Percentiles rank a stretch among this genome's conserved stretches.
Evolutionary conservation across 2,329 filamentous ascomycete species (phyloP).

Genomic region (Aureobasidium sp.): DNA sequence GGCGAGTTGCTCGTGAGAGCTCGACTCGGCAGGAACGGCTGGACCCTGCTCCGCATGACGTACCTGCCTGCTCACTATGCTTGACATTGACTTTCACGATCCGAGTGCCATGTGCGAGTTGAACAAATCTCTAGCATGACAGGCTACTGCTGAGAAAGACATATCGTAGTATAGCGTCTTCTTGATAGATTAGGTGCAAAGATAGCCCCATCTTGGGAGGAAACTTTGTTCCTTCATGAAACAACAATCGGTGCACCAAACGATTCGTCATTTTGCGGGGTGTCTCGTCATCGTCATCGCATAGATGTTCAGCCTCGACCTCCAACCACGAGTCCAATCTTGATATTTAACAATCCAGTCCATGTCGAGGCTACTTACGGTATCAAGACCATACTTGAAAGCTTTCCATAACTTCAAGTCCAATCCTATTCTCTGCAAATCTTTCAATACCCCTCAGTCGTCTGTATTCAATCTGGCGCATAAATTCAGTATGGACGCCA

Average conservation of each 20-base stretch:
- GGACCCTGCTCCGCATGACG: background rate
- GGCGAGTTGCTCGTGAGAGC: background rate
- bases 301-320: background rate
- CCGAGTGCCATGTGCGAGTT: no score
- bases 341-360: background rate
- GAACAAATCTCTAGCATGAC: no score
- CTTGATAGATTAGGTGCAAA: no score
- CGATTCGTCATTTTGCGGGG: constrained; percentile 10
- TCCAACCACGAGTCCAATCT: background rate
- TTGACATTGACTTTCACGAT: no score
- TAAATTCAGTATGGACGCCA: constrained; percentile 33
- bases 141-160: no score
- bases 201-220: no score
- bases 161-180: no score
- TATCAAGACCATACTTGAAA: background rate
- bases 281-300: background rate
- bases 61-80: background rate
- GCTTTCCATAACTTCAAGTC: background rate
- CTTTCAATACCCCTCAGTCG: background rate
- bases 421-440: background rate
- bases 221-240: background rate
- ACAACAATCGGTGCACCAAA: background rate
- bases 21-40: background rate
- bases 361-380: background rate
- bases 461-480: background rate